Percentiles rank a stretch among this genome's conserved stretches.
Evolutionary conservation across 176 grass and related monocot genomes (phyloP).

Genomic region (sorghum (Sorghum bicolor)): DNA sequence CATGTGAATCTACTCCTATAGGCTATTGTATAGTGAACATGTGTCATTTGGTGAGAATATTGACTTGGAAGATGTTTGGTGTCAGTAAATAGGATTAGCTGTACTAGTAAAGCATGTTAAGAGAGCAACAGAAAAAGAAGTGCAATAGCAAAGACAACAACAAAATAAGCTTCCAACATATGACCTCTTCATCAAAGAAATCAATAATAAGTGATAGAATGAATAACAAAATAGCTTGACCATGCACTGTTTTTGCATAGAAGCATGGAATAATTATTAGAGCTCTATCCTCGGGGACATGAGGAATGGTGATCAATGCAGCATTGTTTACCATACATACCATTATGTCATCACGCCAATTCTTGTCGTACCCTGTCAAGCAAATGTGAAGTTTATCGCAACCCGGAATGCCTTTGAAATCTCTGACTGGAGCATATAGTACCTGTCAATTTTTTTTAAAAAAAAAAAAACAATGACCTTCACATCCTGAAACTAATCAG

Average conservation of each 20-base stretch:
- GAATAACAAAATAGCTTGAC: not conserved
- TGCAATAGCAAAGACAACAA: not conserved
- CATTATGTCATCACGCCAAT: constrained; percentile 73
- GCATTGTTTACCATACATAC: constrained; percentile 73
- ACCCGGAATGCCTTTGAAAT: constrained; percentile 71
- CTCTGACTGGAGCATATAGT: constrained; percentile 70
- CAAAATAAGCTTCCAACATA: not conserved
- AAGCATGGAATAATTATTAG: not conserved
- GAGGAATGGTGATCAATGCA: not conserved
- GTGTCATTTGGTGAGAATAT: not conserved
- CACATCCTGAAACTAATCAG: not conserved
- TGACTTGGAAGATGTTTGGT: not conserved
- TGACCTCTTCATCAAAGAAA: not conserved
- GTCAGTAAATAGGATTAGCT: not conserved
- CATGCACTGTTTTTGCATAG: not conserved
- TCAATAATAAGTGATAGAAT: not conserved
- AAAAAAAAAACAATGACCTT: constrained; percentile 11
- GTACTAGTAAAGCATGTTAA: not conserved
- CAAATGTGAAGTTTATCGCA: constrained; percentile 62
- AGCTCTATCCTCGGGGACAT: not conserved
- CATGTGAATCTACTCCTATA: not conserved
- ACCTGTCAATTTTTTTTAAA: constrained; percentile 32
- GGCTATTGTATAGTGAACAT: not conserved
- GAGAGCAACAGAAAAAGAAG: not conserved
- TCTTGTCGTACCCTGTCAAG: constrained; percentile 88